A percentile compares a stretch with the other conserved stretches of the same genome.
Conservation (phyloP, 2,329 filamentous ascomycete genomes). For the Gliomastix tumulicola region DNA sequence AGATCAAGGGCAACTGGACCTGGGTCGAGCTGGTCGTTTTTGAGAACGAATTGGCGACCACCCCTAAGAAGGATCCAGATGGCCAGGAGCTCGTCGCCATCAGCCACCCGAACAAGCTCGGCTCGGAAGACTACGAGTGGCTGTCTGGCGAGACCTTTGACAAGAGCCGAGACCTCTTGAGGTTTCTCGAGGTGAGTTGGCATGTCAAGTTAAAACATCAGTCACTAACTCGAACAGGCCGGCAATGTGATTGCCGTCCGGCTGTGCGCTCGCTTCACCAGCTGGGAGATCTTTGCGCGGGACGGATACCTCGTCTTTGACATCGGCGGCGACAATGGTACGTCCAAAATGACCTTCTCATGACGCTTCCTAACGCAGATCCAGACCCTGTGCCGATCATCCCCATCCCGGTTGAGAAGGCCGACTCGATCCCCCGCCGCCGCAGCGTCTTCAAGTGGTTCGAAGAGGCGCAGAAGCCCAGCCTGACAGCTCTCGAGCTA, state of each 20-base stretch:
- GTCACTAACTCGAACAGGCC: too few species aligned
- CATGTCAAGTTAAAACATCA: too few species aligned
- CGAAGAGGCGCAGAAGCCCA: neutral
- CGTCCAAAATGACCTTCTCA: neutral
- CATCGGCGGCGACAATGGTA: conserved; percentile 2
- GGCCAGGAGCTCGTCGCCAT: conserved; percentile 2
- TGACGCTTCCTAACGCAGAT: neutral
- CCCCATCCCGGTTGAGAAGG: neutral
- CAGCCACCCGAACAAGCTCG: conserved; percentile 4
- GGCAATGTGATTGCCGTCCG: conserved; percentile 7
- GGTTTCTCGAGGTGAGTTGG: conserved; percentile 3
- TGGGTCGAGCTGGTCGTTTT: conserved; percentile 8
- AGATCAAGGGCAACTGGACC: conserved; percentile 6
- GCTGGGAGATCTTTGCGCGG: conserved; percentile 4
- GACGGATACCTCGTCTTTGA: conserved; percentile 5
- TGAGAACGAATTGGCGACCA: neutral
- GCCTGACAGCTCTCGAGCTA: neutral
- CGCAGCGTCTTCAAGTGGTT: neutral
- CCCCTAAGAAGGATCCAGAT: conserved; percentile 1
- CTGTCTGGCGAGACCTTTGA: conserved; percentile 3
- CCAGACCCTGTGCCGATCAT: neutral
- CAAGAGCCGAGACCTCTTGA: conserved; percentile 3
- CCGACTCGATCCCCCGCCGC: neutral
- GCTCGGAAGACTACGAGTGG: conserved; percentile 2
- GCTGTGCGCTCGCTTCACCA: conserved; percentile 4